Base-by-base conservation (phyloP, 192 early-diverging fungal species). In the Coemansia aciculifera region DNA sequence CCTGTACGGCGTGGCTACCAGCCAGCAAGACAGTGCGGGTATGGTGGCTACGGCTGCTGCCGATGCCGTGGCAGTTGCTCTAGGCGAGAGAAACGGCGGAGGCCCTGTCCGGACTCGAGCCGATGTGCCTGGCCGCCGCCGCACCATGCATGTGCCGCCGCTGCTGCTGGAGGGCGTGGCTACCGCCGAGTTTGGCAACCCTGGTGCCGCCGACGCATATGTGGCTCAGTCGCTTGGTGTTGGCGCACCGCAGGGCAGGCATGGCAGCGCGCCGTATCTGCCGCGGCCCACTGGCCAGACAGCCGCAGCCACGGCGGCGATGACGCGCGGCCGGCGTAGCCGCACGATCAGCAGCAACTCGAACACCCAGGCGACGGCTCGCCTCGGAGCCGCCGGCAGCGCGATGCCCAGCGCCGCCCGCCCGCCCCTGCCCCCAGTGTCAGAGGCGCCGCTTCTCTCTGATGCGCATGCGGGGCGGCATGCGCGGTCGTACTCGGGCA, bases 131-230 rank as follows among this genome's bases (percentile, higher is more conserved):
- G 60, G 36, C 5, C 79, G 78, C 17, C 72, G 79, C 1, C 79
- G 79, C 56, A 76, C 79, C 31, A 76, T 82, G 79, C 73, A 82
- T 42, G 79, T 82, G 39, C 79, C 79, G 31, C 74, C 79, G 38
- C 71, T 74, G 51, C 66, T 82, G 46, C 62, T 71, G n/a, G 79
- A 81, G 32, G 79, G 62, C 40, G 79, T 81, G 17, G 79, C 67
- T 2, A 73, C 74, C 0, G 61, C 73, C 12, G 73, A 64, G 59
- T 75, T 75, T 72, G 24, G 4, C 12, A 57, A 15, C 54, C 54
- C 54, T 29, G 23, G 51, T 12, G 59, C 29, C 61, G 59, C 29
- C 61, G 48, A 59, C 57, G 15, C 56, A 4, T 37, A 29, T 37
- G 7, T 57, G 42, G 66, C 66, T 27, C 27, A 27, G 27, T 27